Evolutionary conservation across 495 filamentous ascomycete species (phyloP).

Genomic region (Chaetomidium leptoderma): DNA sequence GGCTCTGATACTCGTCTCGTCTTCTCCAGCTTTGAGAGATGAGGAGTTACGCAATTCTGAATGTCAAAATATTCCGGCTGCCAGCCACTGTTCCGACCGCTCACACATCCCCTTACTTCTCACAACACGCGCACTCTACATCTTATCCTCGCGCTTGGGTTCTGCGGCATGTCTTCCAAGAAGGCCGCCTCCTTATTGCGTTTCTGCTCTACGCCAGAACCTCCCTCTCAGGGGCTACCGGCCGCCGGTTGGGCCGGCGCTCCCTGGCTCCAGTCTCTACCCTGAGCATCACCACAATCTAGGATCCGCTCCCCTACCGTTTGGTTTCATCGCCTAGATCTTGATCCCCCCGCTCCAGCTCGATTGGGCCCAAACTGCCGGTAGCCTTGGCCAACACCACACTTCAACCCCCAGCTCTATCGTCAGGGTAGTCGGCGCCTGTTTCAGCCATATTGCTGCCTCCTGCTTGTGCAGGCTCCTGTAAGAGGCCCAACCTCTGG

Average conservation of each 20-base stretch:
- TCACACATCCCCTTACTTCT: too few species aligned
- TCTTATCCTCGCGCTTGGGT: too few species aligned
- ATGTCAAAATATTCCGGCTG: too few species aligned
- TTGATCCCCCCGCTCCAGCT: not conserved
- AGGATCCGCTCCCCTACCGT: not conserved
- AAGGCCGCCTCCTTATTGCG: not conserved
- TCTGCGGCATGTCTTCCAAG: not conserved
- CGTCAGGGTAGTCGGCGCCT: not conserved
- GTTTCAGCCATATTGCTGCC: not conserved
- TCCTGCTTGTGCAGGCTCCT: not conserved
- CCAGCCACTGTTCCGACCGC: not conserved
- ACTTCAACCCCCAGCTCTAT: not conserved
- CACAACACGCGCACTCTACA: too few species aligned
- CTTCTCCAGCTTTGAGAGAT: too few species aligned
- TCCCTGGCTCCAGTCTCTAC: not conserved
- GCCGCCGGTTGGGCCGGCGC: not conserved
- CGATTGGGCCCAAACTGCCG: slow-evolving; percentile 6
- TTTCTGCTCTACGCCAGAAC: not conserved
- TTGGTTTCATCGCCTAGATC: not conserved
- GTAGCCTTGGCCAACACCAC: slow-evolving; percentile 2
- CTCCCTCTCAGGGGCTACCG: not conserved
- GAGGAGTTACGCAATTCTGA: too few species aligned
- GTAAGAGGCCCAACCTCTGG: not conserved
- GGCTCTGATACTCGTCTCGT: too few species aligned
- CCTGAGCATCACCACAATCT: too few species aligned